Evolutionary conservation across 179 eudicot genomes (phyloP), one percentile per base, ranked within the genome.

Genomic region (Nepenthes alata): DNA sequence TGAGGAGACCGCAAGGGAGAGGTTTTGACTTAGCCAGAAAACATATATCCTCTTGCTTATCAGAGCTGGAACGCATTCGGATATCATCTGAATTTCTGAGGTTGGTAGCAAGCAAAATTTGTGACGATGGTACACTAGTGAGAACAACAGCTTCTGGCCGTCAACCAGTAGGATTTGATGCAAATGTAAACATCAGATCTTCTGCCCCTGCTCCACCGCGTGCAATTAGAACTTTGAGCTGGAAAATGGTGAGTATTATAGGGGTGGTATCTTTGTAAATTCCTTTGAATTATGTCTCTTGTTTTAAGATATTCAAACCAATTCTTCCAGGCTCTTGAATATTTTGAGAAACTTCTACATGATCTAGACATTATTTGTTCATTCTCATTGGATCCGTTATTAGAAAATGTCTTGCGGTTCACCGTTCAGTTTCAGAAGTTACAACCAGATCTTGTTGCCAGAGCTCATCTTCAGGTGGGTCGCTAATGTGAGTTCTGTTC

Each of bases 171-270:
- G 98, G 98, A 15, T 93, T 93, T 79, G 98, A 93, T 75, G 75
- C 85, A 59, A 83, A 86, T 69, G 71, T 93, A 73, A 93, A 93
- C 78, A 70, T 81, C 69, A 85, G 97, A 76, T 73, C 85, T 59
- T 88, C 94, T 61, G 94, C 98, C 61, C 97, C 97, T 61, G 81
- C 87, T 73, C 98, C 98, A 58, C 98, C 98, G 37, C 97, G 98
- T 59, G 80, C 95, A 60, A 85, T 93, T 60, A 81, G 77, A 78
- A 78, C 85, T 58, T 78, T 89, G 53, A 81, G 87, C 79, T 93
- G 97, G 97, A 83, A 67, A 73, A 77, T 85, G 94, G 98, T 89
- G 62, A 73, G 81, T 38, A 39, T 47, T 48, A 7, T 41, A 53
- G 5, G 52, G 60, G 53, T 7, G 41, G 1, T 35, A 41, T 12